These are phyloP conservation scores for Potentilla sterilis DNA, from an alignment of 306 rosid genomes.

Conservation along the genomic window DNA sequence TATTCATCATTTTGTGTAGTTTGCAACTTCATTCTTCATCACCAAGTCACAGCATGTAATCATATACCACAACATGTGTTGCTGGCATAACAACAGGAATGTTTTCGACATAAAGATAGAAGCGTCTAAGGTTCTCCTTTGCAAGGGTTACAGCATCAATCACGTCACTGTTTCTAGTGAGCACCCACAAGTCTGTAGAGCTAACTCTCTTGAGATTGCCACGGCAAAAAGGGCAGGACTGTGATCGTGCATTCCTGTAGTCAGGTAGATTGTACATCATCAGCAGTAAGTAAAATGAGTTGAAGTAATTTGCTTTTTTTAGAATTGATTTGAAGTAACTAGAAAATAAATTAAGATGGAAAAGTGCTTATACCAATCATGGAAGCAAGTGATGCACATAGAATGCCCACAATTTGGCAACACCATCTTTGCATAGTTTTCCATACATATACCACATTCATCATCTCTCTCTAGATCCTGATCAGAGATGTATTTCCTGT, in stretches of 20 bases:
- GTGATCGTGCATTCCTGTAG: constrained; percentile 61
- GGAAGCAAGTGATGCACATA: constrained; percentile 67
- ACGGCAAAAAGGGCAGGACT: constrained; percentile 82
- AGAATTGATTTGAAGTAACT: background rate
- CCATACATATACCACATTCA: constrained; percentile 87
- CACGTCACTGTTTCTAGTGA: constrained; percentile 46
- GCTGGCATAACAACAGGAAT: constrained; percentile 49
- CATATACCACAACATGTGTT: constrained; percentile 36
- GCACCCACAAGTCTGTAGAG: constrained; percentile 63
- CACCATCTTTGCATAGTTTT: constrained; percentile 52
- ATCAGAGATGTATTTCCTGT: constrained; percentile 19
- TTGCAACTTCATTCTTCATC: constrained; percentile 19
- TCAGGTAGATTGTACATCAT: background rate
- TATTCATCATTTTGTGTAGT: constrained; percentile 7
- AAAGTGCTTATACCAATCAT: constrained; percentile 52
- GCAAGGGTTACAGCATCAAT: constrained; percentile 52
- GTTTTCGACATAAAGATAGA: constrained; percentile 51
- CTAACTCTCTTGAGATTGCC: constrained; percentile 48
- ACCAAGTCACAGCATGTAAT: constrained; percentile 53
- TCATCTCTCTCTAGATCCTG: constrained; percentile 47
- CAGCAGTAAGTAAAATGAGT: background rate
- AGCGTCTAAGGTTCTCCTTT: constrained; percentile 51
- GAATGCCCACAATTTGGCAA: constrained; percentile 78
- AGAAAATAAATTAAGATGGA: background rate
- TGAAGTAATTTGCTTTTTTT: background rate